Base-by-base conservation (phyloP, 2,329 filamentous ascomycete genomes). In the Mycogone perniciosa region DNA sequence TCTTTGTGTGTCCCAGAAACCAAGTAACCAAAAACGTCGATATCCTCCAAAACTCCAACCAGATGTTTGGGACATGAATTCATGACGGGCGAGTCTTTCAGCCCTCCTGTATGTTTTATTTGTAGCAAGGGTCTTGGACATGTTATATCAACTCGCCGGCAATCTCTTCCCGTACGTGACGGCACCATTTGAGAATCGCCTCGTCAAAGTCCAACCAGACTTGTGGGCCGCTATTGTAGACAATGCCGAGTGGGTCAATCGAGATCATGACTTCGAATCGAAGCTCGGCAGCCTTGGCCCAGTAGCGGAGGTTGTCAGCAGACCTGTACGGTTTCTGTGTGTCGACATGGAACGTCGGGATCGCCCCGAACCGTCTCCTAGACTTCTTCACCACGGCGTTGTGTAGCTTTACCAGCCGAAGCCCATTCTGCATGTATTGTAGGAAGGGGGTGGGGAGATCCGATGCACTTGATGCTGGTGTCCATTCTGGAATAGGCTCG, bases 261-360 rank as follows among this genome's bases (percentile, higher is more conserved):
- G 85, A 81, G 46, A 97, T 75, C 59, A 87, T 80, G 37, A 91
- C 81, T 69, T 97, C 93, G 85, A 92, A 99, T 50, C 93, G 83
- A 52, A 97, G 76, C 71, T 99, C 91, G 6, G 91, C 90, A 1
- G 92, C 93, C 73, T 99, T 99, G 69, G 88, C 81, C 92, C 93
- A 99, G 74, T 87, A 99, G 38, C 90, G 82, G 55, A 99, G 76
- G 66, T 99, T 99, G 60, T 99, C 93, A 3, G 91, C 89, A 56
- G 85, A 85, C 44, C 93, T 86, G 67, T 99, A 99, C 0, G 93
- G 93, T 70, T 97, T 97, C 54, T 83, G 85, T 7, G 93, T 92
- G 67, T 99, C 90, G n/a, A 84, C 85, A 67, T 97, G 93, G 67
- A 86, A 96, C 7, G 80, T 80, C 51, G 89, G 89, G 64, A 99